Base-by-base conservation (phyloP, 306 rosid species). In the Glycine latifolia region DNA sequence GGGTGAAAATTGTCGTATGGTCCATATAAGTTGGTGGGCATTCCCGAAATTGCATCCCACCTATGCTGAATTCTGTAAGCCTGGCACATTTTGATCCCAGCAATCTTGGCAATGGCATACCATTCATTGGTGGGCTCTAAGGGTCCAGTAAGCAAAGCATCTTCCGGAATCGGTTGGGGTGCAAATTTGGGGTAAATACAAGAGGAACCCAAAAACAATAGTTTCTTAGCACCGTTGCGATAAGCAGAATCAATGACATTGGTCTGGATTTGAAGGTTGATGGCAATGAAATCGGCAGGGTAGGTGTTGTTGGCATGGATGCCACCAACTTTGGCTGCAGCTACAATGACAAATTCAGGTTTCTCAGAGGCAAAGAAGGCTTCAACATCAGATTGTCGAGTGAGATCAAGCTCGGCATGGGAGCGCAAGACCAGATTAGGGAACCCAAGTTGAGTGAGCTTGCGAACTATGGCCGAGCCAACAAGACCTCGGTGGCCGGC, bases 251-350 rank as follows among this genome's bases (percentile, higher is more conserved):
- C 93, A 2, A 95, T 91, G 80, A 95, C 87, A 33, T 95, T 95
- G 33, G 93, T 93, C 79, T 95, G 99, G 84, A 95, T 95, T 83
- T 95, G 98, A 80, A 95, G 97, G 87, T 93, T 95, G 81, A 93
- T 69, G 77, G 87, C 61, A 79, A 95, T 95, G 89, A 95, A 95
- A 77, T 93, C 97, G 2, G 99, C 97, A 0, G 99, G 98, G 78
- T 95, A 91, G 6, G 98, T 95, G 76, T 83, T 95, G 87, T 95
- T 95, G 69, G 99, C 99, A 82, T 95, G 97, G 75, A 95, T 95
- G 33, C 98, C 99, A 14, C 99, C 99, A 31, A 95, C 98, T 89
- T 95, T 95, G 26, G 99, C 99, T 0, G 99, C 99, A n/a, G 97
- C 93, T 68, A 93, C 92, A 75, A 95, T 85, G 7, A 88, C 93